Conservation (phyloP, 129 eudicot species). For the Ambrosia artemisiifolia region DNA sequence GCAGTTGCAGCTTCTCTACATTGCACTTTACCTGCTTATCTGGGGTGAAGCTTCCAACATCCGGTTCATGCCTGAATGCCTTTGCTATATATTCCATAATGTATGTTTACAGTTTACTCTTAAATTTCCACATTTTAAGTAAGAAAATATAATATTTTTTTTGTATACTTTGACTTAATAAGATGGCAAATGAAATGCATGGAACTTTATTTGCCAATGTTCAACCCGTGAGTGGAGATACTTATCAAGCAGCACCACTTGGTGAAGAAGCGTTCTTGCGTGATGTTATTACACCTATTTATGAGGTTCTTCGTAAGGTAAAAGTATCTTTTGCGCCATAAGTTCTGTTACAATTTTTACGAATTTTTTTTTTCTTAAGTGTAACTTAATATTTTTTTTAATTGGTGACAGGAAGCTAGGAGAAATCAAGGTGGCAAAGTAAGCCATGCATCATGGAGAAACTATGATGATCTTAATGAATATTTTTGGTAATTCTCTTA, state of each 20-base stretch:
- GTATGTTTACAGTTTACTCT: constrained; percentile 51
- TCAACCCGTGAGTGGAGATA: constrained; percentile 73
- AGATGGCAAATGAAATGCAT: constrained; percentile 87
- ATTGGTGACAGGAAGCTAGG: constrained; percentile 67
- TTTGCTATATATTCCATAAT: constrained; percentile 94
- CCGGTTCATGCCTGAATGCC: constrained; percentile 97
- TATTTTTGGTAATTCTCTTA: constrained; percentile 72
- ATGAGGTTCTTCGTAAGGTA: constrained; percentile 88
- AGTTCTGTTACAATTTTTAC: background rate
- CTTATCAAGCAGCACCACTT: constrained; percentile 58
- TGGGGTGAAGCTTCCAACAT: constrained; percentile 99
- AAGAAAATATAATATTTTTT: background rate
- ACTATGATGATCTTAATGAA: constrained; percentile 95
- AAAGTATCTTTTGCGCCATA: constrained; percentile 7
- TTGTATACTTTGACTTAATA: constrained; percentile 7
- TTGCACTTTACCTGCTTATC: constrained; percentile 92
- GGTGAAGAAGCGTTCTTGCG: constrained; percentile 74
- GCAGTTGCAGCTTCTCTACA: constrained; percentile 85
- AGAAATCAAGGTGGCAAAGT: constrained; percentile 84
- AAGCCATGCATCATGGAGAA: constrained; percentile 97
- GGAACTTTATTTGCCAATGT: constrained; percentile 70
- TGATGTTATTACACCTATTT: constrained; percentile 81
- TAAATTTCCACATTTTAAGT: background rate
- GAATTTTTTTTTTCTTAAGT: background rate
- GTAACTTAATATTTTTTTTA: constrained; percentile 7